These are phyloP conservation scores for Trichocladium uniseriatum DNA, from an alignment of 495 filamentous ascomycete genomes.

Conservation along the genomic window DNA sequence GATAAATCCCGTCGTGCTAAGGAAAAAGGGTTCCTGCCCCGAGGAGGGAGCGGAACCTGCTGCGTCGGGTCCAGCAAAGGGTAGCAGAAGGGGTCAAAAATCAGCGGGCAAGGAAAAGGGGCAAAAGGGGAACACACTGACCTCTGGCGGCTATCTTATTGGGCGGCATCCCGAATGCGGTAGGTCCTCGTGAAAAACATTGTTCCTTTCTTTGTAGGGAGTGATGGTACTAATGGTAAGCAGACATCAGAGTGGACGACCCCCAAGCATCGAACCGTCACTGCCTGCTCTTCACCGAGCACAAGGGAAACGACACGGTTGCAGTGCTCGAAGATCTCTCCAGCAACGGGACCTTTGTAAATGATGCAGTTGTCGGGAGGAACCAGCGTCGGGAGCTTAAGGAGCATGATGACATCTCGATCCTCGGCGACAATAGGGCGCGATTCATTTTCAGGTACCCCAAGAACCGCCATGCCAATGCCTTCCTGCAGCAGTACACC, in stretches of 20 bases:
- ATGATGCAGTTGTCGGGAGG: constrained; percentile 80
- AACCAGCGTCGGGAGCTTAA: constrained; percentile 84
- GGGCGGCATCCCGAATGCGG: constrained; percentile 92
- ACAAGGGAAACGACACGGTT: constrained; percentile 64
- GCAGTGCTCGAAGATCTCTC: constrained; percentile 90
- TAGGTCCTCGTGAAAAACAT: constrained; percentile 37
- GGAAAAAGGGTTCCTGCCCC: constrained; percentile 54
- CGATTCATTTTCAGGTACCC: constrained; percentile 89
- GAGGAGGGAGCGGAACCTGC: constrained; percentile 28
- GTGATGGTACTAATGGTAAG: constrained; percentile 11
- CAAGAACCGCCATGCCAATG: constrained; percentile 59
- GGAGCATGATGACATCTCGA: constrained; percentile 77
- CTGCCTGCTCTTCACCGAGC: constrained; percentile 82
- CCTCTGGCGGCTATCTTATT: constrained; percentile 81
- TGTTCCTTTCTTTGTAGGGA: not conserved
- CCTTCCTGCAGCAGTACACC: constrained; percentile 78
- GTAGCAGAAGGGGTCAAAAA: constrained; percentile 32
- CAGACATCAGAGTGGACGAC: constrained; percentile 71
- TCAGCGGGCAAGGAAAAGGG: constrained; percentile 44
- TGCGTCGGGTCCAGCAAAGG: constrained; percentile 16
- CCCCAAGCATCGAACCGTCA: constrained; percentile 93
- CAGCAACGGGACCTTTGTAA: constrained; percentile 93
- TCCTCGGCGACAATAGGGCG: constrained; percentile 59
- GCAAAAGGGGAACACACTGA: constrained; percentile 45
- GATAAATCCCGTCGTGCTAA: constrained; percentile 60